These are phyloP conservation scores for Yarrowia hollandica DNA, from an alignment of 805 yeast genomes.

Conservation along the genomic window DNA sequence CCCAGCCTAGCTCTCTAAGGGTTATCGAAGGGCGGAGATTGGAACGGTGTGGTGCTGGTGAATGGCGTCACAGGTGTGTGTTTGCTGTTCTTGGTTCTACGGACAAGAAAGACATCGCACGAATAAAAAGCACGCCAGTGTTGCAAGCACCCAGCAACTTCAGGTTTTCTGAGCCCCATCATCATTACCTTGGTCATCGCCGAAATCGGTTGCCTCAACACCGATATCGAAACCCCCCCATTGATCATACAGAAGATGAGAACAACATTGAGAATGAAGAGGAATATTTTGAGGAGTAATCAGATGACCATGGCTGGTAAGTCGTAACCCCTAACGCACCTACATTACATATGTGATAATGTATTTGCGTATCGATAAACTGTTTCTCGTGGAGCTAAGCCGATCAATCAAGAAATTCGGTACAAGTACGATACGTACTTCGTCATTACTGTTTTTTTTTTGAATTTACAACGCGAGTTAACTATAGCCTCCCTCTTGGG, in stretches of 20 bases:
- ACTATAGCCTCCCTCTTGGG: no score
- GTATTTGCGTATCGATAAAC: no score
- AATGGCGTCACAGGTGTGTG: constrained; percentile 4
- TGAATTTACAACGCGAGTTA: no score
- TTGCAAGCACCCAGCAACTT: background rate
- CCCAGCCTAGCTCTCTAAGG: background rate
- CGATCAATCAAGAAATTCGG: no score
- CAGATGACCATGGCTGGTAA: no score
- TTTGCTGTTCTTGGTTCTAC: background rate
- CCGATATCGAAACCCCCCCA: background rate
- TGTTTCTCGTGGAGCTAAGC: no score
- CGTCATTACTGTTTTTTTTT: no score
- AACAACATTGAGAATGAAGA: background rate
- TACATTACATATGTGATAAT: no score
- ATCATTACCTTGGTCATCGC: background rate
- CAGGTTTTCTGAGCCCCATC: background rate
- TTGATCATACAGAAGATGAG: background rate
- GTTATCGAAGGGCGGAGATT: background rate
- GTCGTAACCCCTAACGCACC: no score
- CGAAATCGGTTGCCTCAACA: background rate
- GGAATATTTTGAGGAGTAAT: no score
- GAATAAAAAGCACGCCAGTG: background rate
- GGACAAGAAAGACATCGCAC: background rate
- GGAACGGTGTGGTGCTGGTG: background rate
- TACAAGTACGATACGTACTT: no score